phyloP scores from a whole-genome alignment of 202 grass and related monocot species.

The Brachypodium distachyon region DNA sequence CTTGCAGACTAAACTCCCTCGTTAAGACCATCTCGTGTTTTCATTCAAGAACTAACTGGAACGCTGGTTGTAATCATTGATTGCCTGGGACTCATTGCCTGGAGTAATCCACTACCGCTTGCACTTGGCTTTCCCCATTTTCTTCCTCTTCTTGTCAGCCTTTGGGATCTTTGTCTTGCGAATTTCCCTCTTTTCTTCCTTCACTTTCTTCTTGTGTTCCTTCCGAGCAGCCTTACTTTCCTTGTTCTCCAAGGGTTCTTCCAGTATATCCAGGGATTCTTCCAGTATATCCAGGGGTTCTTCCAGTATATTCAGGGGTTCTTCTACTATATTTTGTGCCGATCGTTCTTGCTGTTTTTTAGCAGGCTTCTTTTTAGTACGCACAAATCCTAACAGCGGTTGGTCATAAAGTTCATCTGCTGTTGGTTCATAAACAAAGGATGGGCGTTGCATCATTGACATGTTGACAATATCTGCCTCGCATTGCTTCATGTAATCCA shows the following conservation, averaged over 20 bases:
- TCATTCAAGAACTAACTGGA: neutral
- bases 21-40: too few species aligned
- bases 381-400: conserved; percentile 60
- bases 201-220: conserved; percentile 91
- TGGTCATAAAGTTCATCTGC: conserved; percentile 77
- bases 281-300: too few species aligned
- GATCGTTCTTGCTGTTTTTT: conserved; percentile 19
- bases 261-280: too few species aligned
- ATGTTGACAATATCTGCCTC: conserved; percentile 78
- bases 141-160: conserved; percentile 90
- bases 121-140: conserved; percentile 88
- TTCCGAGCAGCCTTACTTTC: conserved; percentile 72
- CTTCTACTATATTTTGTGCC: conserved; percentile 7
- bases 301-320: conserved; percentile 5
- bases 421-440: conserved; percentile 57
- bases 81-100: neutral
- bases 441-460: conserved; percentile 66
- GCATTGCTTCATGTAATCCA: conserved; percentile 84
- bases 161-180: conserved; percentile 69
- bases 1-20: too few species aligned
- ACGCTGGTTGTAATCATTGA: neutral
- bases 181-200: conserved; percentile 80
- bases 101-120: conserved; percentile 31
- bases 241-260: conserved; percentile 6
- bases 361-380: conserved; percentile 24